A percentile compares a stretch with the other conserved stretches of the same genome.
phyloP scores from a whole-genome alignment of 805 yeast genomes.

The Grigorovia transvaalensis region DNA sequence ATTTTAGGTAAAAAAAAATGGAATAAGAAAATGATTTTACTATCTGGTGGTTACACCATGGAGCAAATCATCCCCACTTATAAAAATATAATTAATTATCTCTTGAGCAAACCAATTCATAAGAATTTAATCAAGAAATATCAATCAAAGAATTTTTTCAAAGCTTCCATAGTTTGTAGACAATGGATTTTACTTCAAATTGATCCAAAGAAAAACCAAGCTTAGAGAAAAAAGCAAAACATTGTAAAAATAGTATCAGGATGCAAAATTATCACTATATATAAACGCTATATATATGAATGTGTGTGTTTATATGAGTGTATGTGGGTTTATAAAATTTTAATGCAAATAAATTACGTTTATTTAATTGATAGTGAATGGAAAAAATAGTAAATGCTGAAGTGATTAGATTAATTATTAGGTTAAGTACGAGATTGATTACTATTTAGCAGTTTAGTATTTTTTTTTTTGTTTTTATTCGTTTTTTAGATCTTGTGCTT shows the following conservation, averaged over 20 bases:
- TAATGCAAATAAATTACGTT: neutral
- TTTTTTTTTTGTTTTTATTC: neutral
- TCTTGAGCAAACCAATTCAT: slow-evolving; percentile 68
- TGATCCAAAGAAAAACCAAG: neutral
- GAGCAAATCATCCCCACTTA: slow-evolving; percentile 59
- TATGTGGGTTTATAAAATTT: neutral
- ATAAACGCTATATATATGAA: too few relatives aligned
- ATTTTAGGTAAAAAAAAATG: slow-evolving; percentile 62
- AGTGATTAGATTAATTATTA: neutral
- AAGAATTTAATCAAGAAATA: slow-evolving; percentile 87
- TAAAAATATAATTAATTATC: slow-evolving; percentile 59
- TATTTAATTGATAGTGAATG: too few relatives aligned
- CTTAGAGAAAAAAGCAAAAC: neutral
- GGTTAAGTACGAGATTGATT: neutral
- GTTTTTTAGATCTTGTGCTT: slow-evolving; percentile 1
- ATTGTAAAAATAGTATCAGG: neutral
- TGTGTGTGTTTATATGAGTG: neutral
- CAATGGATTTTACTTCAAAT: slow-evolving; percentile 54
- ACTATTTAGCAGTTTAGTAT: too few relatives aligned
- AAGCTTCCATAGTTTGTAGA: slow-evolving; percentile 65
- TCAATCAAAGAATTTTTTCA: slow-evolving; percentile 73
- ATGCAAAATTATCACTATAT: neutral
- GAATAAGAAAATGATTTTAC: slow-evolving; percentile 78
- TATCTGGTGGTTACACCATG: slow-evolving; percentile 81
- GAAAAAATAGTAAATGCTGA: neutral